Evolutionary conservation across 2,329 filamentous ascomycete species (phyloP).

Genomic region (Aspergillus terreus): DNA sequence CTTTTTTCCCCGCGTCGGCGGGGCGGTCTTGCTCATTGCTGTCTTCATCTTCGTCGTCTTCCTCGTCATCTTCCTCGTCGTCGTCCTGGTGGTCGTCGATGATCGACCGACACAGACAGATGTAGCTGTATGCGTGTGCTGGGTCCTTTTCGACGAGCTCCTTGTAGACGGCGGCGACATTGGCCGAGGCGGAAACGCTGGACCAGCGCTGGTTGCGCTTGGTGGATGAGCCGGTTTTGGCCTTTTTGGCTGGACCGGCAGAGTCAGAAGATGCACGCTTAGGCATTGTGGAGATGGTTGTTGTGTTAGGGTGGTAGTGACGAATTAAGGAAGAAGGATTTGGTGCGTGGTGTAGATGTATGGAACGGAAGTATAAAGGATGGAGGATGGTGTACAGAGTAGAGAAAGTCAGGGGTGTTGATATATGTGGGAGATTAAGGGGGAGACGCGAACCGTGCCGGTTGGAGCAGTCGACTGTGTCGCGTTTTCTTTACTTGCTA

Average conservation of each 20-base stretch:
- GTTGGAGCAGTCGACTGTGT: too few relatives aligned
- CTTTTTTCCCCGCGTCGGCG: conserved; percentile 22
- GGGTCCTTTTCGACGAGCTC: neutral
- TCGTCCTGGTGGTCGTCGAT: conserved; percentile 6
- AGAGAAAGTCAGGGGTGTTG: too few relatives aligned
- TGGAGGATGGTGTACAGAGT: too few relatives aligned
- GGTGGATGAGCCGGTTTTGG: neutral
- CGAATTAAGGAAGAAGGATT: neutral
- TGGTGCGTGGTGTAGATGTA: too few relatives aligned
- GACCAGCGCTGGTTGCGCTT: conserved; percentile 24
- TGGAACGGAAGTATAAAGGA: too few relatives aligned
- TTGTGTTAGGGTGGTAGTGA: too few relatives aligned
- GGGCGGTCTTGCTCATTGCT: neutral
- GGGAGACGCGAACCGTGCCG: neutral
- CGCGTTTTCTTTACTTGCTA: too few relatives aligned
- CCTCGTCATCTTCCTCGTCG: conserved; percentile 17
- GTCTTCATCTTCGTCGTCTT: conserved; percentile 18
- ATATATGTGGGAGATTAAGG: neutral
- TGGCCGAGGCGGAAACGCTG: conserved; percentile 32
- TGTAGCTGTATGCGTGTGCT: neutral
- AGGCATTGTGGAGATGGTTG: neutral
- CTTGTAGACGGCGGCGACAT: conserved; percentile 21
- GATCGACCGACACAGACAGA: conserved; percentile 2
- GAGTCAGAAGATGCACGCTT: neutral
- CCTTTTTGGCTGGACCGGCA: neutral